Evolutionary conservation across 2,329 filamentous ascomycete genomes (phyloP), one percentile per base, ranked within the genome.

Genomic region (Aaosphaeria pasadenensis): DNA sequence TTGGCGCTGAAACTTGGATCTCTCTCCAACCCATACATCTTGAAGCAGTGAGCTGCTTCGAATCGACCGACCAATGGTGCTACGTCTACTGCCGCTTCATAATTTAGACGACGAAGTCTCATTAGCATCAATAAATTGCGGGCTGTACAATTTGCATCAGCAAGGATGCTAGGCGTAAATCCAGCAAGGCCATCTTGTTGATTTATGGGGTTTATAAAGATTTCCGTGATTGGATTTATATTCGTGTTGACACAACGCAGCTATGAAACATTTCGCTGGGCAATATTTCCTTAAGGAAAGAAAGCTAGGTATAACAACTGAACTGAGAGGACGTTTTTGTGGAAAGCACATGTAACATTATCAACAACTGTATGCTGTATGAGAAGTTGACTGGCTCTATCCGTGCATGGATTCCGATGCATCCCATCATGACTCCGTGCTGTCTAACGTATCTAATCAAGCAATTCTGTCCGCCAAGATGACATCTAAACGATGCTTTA

Each of bases 401-500:
- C 33, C 33, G 13, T 36, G 13, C 33, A 36, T 36, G 9, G 33
- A 36, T 13, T 13, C 33, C 33, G 13, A 36, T 42, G 6, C 13
- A 11, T 30, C 29, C 40, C 28, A 29, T 42, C 24, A 11, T 11
- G n/a, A n/a, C 28, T 7, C 11, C 17, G 24, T 42, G 30, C n/a
- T 42, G 17, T 28, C 40, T 3, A 13, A 11, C 30, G 17, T 13
- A 7, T 42, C 40, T 7, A 42, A 9, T 42, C 13, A 36, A 36
- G 33, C 13, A 7, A 29, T 45, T 42, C 43, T 45, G 28, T 49
- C 47, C 30, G 31, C 39, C 11, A 49, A 46, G 11, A 17, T 42
- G 24, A 48, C 42, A 36, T 51, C 45, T 30, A 51, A 35, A 17
- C 17, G 41, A 42, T 51, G 45, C 45, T 45, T 51, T 7, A 44